Base-by-base conservation (phyloP, 768 basidiomycete genomes). In the Cubamyces lactineus region DNA sequence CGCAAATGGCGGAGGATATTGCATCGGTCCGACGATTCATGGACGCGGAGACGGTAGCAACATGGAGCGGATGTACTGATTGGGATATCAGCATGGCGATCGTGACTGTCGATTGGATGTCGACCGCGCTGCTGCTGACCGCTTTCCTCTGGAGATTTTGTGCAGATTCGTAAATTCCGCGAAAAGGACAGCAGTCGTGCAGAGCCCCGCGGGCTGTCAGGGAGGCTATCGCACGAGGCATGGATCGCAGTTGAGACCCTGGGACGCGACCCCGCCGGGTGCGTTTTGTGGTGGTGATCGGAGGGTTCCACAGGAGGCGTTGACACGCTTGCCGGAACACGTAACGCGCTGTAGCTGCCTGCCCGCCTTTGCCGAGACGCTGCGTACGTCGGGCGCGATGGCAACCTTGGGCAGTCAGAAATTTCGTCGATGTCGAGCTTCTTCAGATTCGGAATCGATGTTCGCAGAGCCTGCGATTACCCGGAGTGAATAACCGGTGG, bases 331-430 rank as follows among this genome's bases (percentile, higher is more conserved):
- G 15, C 43, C 45, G 45, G 30, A 21, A 47, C 43, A 19, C 54
- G 54, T 38, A 47, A 39, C 28, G 39, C 5, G 24, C 8, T 15
- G 42, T 3, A 39, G 43, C 15, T 47, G 28, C 7, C 21, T 46
- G 30, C 19, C 54, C 43, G 54, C 30, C n/a, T 56, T 53, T 47
- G 45, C 54, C 54, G 54, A 38, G 53, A 19, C 28, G 1, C 19
- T 42, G 54, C 45, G 45, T 30, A 45, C 42, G 28, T 40, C 54
- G 26, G 40, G 24, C 15, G 48, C 26, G 28, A 28, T 26, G 28
- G 15, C 13, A 28, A 21, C 12, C 23, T 21, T 21, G 43, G 21
- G 21, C 19, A 46, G 23, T 23, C 23, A 23, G 9, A 45, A 19
- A 21, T n/a, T 45, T 45, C 21, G 43, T 3, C 43, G 43, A 23